A percentile compares a stretch with the other conserved stretches of the same genome.
Conservation (phyloP, 805 yeast species). For the Monosporozyma unispora region DNA sequence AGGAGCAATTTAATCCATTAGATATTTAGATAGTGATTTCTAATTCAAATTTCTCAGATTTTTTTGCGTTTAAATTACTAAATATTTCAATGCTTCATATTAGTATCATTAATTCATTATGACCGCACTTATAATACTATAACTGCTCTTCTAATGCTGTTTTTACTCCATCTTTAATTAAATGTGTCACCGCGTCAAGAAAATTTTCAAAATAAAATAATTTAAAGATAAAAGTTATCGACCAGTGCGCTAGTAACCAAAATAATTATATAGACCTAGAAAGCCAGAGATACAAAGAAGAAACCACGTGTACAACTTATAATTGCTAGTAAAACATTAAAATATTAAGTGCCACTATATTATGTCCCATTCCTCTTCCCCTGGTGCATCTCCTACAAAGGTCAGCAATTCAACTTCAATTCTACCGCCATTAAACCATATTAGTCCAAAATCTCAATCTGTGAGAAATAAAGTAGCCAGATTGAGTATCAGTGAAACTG, state of each 20-base stretch:
- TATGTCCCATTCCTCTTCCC: constrained; percentile 5
- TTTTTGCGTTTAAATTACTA: too few relatives aligned
- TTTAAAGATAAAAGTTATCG: background rate
- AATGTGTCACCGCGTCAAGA: background rate
- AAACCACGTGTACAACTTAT: background rate
- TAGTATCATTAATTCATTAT: too few relatives aligned
- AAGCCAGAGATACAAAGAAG: background rate
- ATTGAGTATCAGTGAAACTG: constrained; percentile 19
- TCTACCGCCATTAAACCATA: background rate
- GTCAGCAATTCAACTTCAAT: background rate
- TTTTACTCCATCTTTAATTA: background rate
- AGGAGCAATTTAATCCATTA: too few relatives aligned
- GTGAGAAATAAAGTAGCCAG: constrained; percentile 20
- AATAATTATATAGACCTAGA: background rate
- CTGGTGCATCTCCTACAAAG: constrained; percentile 11
- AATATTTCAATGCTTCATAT: too few relatives aligned
- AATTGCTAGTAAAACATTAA: background rate
- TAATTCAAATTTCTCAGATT: too few relatives aligned
- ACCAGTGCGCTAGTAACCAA: background rate
- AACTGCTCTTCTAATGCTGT: background rate
- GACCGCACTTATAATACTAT: too few relatives aligned
- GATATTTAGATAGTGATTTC: too few relatives aligned
- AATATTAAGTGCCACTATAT: background rate
- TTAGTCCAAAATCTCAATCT: background rate
- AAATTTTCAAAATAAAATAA: background rate